Evolutionary conservation across 2,329 filamentous ascomycete genomes (phyloP).

Genomic region (Graphilbum ipis-grandicollis): DNA sequence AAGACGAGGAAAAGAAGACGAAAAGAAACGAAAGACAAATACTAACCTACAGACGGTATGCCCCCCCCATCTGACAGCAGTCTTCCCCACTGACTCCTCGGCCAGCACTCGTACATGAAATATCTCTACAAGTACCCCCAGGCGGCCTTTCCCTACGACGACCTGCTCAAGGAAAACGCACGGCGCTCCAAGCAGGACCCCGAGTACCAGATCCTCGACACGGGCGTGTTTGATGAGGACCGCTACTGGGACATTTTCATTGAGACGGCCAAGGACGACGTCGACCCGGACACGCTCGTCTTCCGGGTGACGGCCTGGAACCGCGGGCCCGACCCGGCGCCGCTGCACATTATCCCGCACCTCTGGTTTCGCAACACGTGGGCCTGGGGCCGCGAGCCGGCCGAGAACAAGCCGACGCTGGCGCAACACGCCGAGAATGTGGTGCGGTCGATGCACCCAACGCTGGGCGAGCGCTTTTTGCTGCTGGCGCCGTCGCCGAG

Average conservation of each 20-base stretch:
- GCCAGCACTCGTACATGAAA: slow-evolving; percentile 97
- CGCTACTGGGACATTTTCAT: slow-evolving; percentile 96
- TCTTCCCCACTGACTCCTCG: neutral
- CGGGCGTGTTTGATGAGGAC: slow-evolving; percentile 72
- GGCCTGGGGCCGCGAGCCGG: slow-evolving; percentile 73
- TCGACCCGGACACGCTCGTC: slow-evolving; percentile 77
- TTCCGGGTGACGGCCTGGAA: slow-evolving; percentile 97
- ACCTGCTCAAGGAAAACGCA: slow-evolving; percentile 71
- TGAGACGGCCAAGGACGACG: slow-evolving; percentile 85
- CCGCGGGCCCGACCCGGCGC: slow-evolving; percentile 74
- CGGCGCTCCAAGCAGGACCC: slow-evolving; percentile 56
- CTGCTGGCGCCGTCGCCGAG: slow-evolving; percentile 82
- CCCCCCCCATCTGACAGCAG: no score
- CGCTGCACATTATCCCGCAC: slow-evolving; percentile 83
- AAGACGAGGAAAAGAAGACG: no score
- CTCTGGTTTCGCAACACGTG: slow-evolving; percentile 97
- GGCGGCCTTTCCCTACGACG: slow-evolving; percentile 76
- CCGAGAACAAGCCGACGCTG: slow-evolving; percentile 67
- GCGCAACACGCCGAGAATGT: slow-evolving; percentile 45
- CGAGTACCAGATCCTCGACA: slow-evolving; percentile 87
- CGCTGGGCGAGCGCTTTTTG: slow-evolving; percentile 67
- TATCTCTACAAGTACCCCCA: slow-evolving; percentile 97
- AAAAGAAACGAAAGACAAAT: no score
- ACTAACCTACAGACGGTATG: no score
- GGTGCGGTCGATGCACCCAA: slow-evolving; percentile 61